Conservation (phyloP, 768 basidiomycete species). For the Mycena kentingensis region DNA sequence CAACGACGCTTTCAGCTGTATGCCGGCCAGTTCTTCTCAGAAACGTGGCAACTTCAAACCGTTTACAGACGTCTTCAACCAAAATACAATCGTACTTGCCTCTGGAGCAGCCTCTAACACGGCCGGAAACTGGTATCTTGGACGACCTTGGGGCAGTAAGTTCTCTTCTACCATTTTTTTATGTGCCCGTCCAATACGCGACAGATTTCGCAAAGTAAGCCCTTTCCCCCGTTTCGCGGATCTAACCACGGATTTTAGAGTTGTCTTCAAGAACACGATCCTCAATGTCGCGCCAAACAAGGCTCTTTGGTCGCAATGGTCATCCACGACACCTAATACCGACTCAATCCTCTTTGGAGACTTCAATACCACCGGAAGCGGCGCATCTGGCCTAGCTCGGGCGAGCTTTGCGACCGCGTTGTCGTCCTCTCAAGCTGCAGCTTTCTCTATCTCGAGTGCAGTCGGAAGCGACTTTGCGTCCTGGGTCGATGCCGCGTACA, state of each 20-base stretch:
- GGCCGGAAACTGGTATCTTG: conserved; percentile 42
- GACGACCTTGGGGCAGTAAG: conserved; percentile 51
- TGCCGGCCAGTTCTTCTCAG: conserved; percentile 13
- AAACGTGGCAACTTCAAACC: too few relatives aligned
- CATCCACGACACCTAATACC: conserved; percentile 35
- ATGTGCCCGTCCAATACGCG: background rate
- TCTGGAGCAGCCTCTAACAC: conserved; percentile 40
- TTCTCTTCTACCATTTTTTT: conserved; percentile 1
- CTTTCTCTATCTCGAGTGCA: conserved; percentile 45
- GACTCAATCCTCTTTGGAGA: conserved; percentile 49
- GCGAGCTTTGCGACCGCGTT: conserved; percentile 45
- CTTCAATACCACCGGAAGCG: conserved; percentile 46
- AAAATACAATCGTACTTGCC: conserved; percentile 46
- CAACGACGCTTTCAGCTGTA: conserved; percentile 48
- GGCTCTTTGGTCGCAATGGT: conserved; percentile 52
- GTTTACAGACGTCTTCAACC: conserved; percentile 43
- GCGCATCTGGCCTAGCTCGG: conserved; percentile 36
- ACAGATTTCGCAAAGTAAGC: conserved; percentile 50
- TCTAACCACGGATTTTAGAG: conserved; percentile 34
- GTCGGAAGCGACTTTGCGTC: conserved; percentile 46
- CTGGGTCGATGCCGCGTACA: conserved; percentile 48
- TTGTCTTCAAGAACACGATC: conserved; percentile 50
- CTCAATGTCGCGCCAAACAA: conserved; percentile 42
- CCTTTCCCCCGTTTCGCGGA: background rate
- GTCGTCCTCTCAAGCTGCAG: conserved; percentile 37